A percentile compares a stretch with the other conserved stretches of the same genome.
Conservation (phyloP, 495 filamentous ascomycete species). For the Aspergillus heteromorphus region DNA sequence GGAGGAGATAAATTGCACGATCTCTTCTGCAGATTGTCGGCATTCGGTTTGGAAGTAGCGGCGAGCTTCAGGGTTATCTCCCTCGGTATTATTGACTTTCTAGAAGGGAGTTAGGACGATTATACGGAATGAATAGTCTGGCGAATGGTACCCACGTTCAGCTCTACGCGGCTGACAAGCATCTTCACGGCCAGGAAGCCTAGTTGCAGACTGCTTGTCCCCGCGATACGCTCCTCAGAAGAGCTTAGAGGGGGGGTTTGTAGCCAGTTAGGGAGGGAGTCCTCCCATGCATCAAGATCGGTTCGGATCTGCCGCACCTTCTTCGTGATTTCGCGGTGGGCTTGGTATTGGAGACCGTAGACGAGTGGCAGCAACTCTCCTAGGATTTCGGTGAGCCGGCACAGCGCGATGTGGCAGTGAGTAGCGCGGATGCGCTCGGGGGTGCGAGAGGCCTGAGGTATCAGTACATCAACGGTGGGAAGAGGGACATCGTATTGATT, state of each 20-base stretch:
- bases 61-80: slow-evolving; percentile 39
- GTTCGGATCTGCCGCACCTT: slow-evolving; percentile 39
- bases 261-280: slow-evolving; percentile 41
- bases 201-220: slow-evolving; percentile 46
- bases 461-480: slow-evolving; percentile 38
- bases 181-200: slow-evolving; percentile 48
- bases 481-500: slow-evolving; percentile 51
- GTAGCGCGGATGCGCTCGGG: slow-evolving; percentile 41
- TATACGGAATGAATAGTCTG: background rate
- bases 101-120: slow-evolving; percentile 14
- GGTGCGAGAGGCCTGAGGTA: slow-evolving; percentile 28
- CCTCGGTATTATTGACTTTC: slow-evolving; percentile 42
- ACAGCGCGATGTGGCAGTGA: slow-evolving; percentile 47
- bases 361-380: slow-evolving; percentile 47
- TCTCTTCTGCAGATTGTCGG: slow-evolving; percentile 45
- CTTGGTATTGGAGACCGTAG: slow-evolving; percentile 40
- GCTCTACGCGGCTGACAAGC: slow-evolving; percentile 46
- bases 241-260: slow-evolving; percentile 21
- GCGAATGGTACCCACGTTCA: slow-evolving; percentile 33
- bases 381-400: slow-evolving; percentile 47
- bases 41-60: slow-evolving; percentile 48
- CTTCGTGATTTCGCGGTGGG: slow-evolving; percentile 37
- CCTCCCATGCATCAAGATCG: slow-evolving; percentile 44
- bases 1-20: slow-evolving; percentile 47
- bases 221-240: slow-evolving; percentile 31